These are phyloP conservation scores for Kodamaea leandrae DNA, from an alignment of 805 yeast genomes.

Conservation along the genomic window DNA sequence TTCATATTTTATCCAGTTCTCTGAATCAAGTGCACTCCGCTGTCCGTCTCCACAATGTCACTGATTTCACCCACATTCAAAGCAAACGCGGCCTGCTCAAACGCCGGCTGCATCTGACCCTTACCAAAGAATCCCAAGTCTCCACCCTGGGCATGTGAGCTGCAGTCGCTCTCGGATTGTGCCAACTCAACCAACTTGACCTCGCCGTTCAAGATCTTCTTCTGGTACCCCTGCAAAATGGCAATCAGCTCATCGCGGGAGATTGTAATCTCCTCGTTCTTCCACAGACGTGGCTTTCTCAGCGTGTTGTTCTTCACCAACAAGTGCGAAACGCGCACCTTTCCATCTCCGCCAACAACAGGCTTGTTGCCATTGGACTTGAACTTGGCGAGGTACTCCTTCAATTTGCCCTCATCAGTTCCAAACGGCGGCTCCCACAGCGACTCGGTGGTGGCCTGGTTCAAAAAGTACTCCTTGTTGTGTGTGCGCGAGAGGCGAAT, in stretches of 20 bases:
- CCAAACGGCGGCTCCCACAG: constrained; percentile 92
- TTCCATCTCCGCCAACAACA: constrained; percentile 40
- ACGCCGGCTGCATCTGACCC: constrained; percentile 94
- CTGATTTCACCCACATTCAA: constrained; percentile 81
- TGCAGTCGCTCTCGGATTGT: constrained; percentile 80
- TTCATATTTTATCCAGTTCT: constrained; percentile 54
- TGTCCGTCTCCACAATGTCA: constrained; percentile 80
- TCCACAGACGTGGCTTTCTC: constrained; percentile 92
- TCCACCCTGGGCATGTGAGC: constrained; percentile 82
- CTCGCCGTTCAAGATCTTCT: constrained; percentile 61
- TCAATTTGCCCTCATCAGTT: constrained; percentile 60
- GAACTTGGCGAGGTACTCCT: constrained; percentile 49
- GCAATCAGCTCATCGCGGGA: constrained; percentile 80
- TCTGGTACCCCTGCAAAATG: constrained; percentile 55
- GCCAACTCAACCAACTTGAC: constrained; percentile 71
- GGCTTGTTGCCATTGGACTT: constrained; percentile 45
- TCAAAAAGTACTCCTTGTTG: constrained; percentile 78
- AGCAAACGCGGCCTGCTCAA: constrained; percentile 83
- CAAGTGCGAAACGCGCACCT: constrained; percentile 78
- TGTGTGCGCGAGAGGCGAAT: constrained; percentile 75
- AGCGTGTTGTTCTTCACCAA: constrained; percentile 79
- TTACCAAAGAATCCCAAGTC: constrained; percentile 86
- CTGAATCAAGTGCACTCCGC: constrained; percentile 87
- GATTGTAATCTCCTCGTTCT: constrained; percentile 68
- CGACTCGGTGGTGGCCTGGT: constrained; percentile 67